Conservation (phyloP, 108 stramenopile genomes). For the Seminavis robusta region DNA sequence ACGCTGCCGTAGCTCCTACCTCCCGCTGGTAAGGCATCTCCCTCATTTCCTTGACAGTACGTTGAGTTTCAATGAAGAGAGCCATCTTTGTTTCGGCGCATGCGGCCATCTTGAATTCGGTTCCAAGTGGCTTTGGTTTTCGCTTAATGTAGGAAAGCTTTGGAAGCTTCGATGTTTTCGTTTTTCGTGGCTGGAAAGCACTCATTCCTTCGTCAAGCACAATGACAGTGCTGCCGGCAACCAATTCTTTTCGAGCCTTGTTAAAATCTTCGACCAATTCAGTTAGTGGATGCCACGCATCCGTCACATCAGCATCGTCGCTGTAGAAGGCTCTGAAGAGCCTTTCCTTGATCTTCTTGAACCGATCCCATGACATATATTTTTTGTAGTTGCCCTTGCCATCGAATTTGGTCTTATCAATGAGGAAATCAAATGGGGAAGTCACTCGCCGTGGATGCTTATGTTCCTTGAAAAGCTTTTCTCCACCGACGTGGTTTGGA, state of each 20-base stretch:
- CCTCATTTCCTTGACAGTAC: not conserved
- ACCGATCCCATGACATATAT: too few species aligned
- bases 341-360: too few species aligned
- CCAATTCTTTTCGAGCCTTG: not conserved
- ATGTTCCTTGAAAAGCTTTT: not conserved
- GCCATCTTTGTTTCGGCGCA: not conserved
- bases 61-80: not conserved
- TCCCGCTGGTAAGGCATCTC: not conserved
- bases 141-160: conserved; percentile 3
- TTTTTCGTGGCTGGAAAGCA: conserved; percentile 4
- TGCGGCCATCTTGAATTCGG: conserved; percentile 1
- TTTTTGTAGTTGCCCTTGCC: too few species aligned
- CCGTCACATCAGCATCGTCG: too few species aligned
- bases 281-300: too few species aligned
- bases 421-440: too few species aligned
- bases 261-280: not conserved
- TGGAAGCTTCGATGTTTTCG: conserved; percentile 11
- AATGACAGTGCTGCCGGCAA: not conserved
- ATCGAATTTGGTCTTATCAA: too few species aligned
- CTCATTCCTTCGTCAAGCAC: conserved; percentile 3
- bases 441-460: too few species aligned
- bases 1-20: not conserved
- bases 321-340: too few species aligned
- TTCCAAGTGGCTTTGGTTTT: conserved; percentile 15
- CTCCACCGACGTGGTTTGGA: not conserved